A percentile compares a stretch with the other conserved stretches of the same genome.
Conservation (phyloP, 2,329 filamentous ascomycete genomes). For the Endoconidiophora laricicola region DNA sequence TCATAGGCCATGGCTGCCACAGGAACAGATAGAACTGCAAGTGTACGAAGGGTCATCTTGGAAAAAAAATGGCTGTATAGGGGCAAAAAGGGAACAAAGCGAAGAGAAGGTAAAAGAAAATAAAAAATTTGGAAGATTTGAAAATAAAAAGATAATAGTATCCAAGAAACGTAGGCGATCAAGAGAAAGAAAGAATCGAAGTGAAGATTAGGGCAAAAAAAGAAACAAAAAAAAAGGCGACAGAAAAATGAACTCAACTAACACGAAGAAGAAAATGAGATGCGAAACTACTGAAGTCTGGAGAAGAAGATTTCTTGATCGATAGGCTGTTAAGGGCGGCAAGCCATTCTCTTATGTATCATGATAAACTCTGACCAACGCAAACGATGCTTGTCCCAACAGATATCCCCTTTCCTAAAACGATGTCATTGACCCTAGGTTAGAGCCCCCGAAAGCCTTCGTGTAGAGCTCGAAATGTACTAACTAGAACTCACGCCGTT, state of each 20-base stretch:
- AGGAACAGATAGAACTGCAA: conserved; percentile 10
- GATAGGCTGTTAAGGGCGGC: neutral
- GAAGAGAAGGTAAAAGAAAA: neutral
- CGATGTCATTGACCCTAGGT: no score
- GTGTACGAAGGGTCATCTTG: conserved; percentile 8
- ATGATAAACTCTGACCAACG: neutral
- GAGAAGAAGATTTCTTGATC: rapidly evolving
- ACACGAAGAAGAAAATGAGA: conserved; percentile 3
- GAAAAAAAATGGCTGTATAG: neutral
- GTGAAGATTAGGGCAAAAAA: neutral
- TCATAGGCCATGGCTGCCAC: conserved; percentile 6
- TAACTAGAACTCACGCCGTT: no score
- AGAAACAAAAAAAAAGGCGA: neutral
- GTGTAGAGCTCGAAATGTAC: no score
- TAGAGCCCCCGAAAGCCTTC: no score
- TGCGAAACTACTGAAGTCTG: neutral
- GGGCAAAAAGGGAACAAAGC: neutral
- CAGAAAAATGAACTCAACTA: neutral
- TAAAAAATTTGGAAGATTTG: no score
- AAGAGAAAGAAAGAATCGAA: neutral
- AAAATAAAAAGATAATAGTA: no score
- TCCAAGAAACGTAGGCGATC: no score
- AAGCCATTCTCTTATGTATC: neutral
- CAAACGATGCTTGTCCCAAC: no score
- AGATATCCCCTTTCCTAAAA: no score